Evolutionary conservation across 164 flowering plant genomes (phyloP).

Genomic region (Brasenia schreberi): DNA sequence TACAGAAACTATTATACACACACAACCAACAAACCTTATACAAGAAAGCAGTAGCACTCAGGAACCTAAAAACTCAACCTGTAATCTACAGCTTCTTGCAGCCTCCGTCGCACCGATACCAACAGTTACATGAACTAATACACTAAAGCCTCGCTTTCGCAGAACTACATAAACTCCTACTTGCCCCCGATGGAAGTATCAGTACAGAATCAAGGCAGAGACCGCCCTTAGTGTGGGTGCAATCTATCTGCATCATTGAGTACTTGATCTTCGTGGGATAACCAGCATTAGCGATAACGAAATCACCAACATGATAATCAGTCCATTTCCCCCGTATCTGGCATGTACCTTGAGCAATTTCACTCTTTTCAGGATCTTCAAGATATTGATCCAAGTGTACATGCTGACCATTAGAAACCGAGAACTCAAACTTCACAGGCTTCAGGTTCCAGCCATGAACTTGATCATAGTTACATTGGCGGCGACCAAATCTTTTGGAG

Average conservation of each 20-base stretch:
- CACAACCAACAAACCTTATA: background rate
- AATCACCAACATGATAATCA: conserved; percentile 57
- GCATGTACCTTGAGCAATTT: background rate
- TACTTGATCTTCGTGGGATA: conserved; percentile 43
- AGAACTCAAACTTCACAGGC: conserved; percentile 56
- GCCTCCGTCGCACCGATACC: background rate
- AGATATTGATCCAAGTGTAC: conserved; percentile 31
- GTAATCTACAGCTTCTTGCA: background rate
- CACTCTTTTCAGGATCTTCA: conserved; percentile 21
- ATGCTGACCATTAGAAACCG: conserved; percentile 61
- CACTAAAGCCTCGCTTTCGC: background rate
- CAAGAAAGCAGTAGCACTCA: background rate
- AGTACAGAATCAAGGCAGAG: conserved; percentile 69
- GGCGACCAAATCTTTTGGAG: conserved; percentile 54
- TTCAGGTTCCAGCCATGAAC: conserved; percentile 81
- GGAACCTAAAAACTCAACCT: background rate
- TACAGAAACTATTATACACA: background rate
- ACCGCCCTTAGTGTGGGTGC: conserved; percentile 91
- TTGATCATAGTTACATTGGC: conserved; percentile 45
- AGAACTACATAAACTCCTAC: conserved; percentile 3
- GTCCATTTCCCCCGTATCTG: conserved; percentile 43
- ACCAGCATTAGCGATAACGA: conserved; percentile 33
- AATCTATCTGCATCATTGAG: conserved; percentile 84
- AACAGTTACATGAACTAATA: background rate
- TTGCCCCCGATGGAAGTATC: conserved; percentile 32